Percentiles rank a stretch among this genome's conserved stretches.
phyloP scores from a whole-genome alignment of 306 rosid species.

The Glycine latifolia region DNA sequence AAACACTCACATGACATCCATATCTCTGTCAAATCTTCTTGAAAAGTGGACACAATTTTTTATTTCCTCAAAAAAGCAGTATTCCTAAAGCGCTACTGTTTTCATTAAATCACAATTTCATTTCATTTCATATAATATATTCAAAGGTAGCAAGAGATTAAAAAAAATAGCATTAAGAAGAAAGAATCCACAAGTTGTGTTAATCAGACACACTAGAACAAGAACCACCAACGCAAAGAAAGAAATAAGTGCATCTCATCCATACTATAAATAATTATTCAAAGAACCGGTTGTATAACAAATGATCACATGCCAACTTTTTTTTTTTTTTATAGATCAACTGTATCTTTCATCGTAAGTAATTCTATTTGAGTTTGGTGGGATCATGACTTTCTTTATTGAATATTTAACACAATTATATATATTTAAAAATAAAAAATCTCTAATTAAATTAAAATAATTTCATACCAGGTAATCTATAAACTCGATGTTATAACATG shows the following conservation, averaged over 20 bases:
- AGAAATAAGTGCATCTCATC: constrained; percentile 33
- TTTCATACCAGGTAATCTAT: too few relatives aligned
- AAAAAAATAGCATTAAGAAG: neutral
- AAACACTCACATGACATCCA: constrained; percentile 69
- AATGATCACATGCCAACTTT: constrained; percentile 24
- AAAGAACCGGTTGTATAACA: constrained; percentile 14
- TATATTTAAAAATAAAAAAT: too few relatives aligned
- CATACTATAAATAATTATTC: neutral
- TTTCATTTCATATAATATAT: constrained; percentile 3
- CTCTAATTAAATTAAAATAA: too few relatives aligned
- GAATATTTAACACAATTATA: too few relatives aligned
- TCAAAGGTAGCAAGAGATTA: constrained; percentile 13
- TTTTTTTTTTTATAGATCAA: neutral
- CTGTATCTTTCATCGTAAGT: too few relatives aligned
- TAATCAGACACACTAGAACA: neutral
- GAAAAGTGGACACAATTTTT: constrained; percentile 43
- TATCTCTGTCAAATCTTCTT: constrained; percentile 57
- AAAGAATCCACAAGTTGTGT: neutral
- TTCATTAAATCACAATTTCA: neutral
- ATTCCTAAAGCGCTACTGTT: constrained; percentile 19
- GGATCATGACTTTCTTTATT: too few relatives aligned
- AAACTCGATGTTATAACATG: too few relatives aligned
- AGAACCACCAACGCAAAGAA: constrained; percentile 39
- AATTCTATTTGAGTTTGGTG: too few relatives aligned
- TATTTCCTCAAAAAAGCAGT: constrained; percentile 15